Percentiles rank a stretch among this genome's conserved stretches.
phyloP scores from a whole-genome alignment of 331 rosid genomes.

The Rosa hybrid region DNA sequence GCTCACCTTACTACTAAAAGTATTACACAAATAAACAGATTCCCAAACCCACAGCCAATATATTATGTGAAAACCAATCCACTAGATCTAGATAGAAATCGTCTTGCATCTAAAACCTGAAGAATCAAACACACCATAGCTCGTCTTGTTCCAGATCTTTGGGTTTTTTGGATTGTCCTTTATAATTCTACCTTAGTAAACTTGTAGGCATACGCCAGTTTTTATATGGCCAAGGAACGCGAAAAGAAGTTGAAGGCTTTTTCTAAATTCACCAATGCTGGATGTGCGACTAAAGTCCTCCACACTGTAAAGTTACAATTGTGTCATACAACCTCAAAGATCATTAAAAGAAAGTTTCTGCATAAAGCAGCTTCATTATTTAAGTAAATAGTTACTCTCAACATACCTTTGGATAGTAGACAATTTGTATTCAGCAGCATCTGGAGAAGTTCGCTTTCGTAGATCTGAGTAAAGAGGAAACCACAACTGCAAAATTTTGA shows the following conservation, averaged over 20 bases:
- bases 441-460: constrained; percentile 33
- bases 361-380: background rate
- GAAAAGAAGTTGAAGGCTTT: constrained; percentile 87
- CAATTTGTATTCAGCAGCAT: constrained; percentile 20
- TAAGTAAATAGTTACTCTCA: constrained; percentile 14
- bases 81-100: too few species aligned
- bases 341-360: background rate
- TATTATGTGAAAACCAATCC: too few species aligned
- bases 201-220: too few species aligned
- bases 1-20: too few species aligned
- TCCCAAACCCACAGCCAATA: too few species aligned
- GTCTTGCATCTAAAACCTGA: too few species aligned
- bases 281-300: constrained; percentile 82
- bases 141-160: background rate
- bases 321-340: constrained; percentile 17
- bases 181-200: too few species aligned
- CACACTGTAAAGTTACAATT: constrained; percentile 57
- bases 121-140: too few species aligned
- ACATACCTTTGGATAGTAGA: constrained; percentile 60
- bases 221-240: too few species aligned
- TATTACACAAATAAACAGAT: too few species aligned
- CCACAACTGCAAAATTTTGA: constrained; percentile 72
- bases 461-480: constrained; percentile 79
- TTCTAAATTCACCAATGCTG: constrained; percentile 83
- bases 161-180: too few species aligned